Base-by-base conservation (phyloP, 73 alveolate species). In the Paramecium primaurelia region DNA sequence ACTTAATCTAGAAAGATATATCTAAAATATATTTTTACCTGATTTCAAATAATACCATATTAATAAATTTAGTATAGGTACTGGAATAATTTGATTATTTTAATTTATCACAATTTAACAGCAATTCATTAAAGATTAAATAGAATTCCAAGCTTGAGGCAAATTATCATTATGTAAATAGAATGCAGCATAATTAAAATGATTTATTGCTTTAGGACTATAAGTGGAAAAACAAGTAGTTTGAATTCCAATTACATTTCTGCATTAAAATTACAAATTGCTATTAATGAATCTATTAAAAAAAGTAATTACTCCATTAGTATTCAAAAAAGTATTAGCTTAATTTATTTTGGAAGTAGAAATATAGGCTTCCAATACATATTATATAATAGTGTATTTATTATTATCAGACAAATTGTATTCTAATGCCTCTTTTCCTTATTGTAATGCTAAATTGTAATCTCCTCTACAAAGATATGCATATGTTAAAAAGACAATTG, bases 31-130 rank as follows among this genome's bases (percentile, higher is more conserved):
- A 54, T n/a, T 2, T 34, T 47, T 18, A 80, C 91, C 91, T 80
- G 91, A 38, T 80, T 44, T 80, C 71, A 80, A 36, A 49, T 80
- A 42, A 45, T 80, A 80, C 91, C 91, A 80, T n/a, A 80, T 80
- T 37, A 80, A 20, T 44, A 80, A 47, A 47, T 80, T 80, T 64
- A 80, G 49, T 5, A 80, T 26, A 8, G 91, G 91, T 6, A 80
- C 28, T 45, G 91, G 91, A 28, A 80, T 26, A 40, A 80, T 3
- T 36, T 80, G 45, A 80, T 30, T 80, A 32, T 20, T 44, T 47
- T 26, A 47, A 18, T 80, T 80, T 18, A 80, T 36, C 6, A 6
- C 45, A 26, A 80, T 80, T 12, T 80, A 77, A 28, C 71, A 42
- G 16, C 26, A 25, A 25, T 18, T 32, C 34, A 80, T 20, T 7